Evolutionary conservation across 192 early-diverging fungal genomes (phyloP).

Genomic region (Podila verticillata): DNA sequence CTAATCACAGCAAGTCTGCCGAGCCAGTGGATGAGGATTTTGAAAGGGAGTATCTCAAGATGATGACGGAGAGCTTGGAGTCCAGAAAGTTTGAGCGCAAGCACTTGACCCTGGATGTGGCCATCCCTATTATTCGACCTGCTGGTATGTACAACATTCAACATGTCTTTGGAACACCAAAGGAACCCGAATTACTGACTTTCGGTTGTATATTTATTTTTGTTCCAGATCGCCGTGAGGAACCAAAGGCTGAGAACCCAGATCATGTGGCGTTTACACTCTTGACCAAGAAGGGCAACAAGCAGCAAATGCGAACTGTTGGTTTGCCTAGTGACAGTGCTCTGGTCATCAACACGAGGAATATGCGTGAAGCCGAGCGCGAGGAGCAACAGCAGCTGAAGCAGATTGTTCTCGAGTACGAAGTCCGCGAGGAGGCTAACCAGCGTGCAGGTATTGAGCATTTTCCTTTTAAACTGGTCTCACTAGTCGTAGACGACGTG

Average conservation of each 20-base stretch:
- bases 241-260: constrained; percentile 27
- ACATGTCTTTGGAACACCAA: constrained; percentile 47
- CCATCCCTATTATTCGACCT: constrained; percentile 82
- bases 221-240: constrained; percentile 42
- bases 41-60: constrained; percentile 88
- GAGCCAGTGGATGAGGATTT: constrained; percentile 87
- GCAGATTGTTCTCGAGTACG: constrained; percentile 90
- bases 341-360: constrained; percentile 83
- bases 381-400: constrained; percentile 93
- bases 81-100: constrained; percentile 84
- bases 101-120: constrained; percentile 82
- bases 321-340: constrained; percentile 82
- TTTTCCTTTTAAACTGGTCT: too few species aligned
- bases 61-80: constrained; percentile 93
- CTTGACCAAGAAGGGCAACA: constrained; percentile 87
- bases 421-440: constrained; percentile 76
- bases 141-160: constrained; percentile 21
- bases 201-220: constrained; percentile 35
- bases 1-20: constrained; percentile 65
- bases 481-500: too few species aligned
- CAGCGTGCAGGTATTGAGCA: constrained; percentile 47
- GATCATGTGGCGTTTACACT: constrained; percentile 81
- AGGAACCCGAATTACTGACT: too few species aligned
- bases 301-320: constrained; percentile 81
- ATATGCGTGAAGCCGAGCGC: constrained; percentile 87